Percentiles rank a stretch among this genome's conserved stretches.
Evolutionary conservation across 2,329 filamentous ascomycete species (phyloP).

Genomic region (Sporothrix brunneoviolacea): DNA sequence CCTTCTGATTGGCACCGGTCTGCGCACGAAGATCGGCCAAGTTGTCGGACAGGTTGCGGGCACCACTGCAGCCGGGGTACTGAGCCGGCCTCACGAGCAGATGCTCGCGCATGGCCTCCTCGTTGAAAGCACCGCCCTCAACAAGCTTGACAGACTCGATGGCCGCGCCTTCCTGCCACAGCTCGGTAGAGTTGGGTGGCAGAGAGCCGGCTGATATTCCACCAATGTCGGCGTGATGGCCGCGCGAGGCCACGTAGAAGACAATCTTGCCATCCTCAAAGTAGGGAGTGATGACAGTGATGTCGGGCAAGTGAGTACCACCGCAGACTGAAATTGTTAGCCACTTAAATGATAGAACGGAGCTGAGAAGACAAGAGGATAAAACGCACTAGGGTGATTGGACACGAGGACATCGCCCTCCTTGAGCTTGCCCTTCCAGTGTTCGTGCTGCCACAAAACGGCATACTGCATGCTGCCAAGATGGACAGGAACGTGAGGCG

Average conservation of each 20-base stretch:
- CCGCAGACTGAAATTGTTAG: constrained; percentile 33
- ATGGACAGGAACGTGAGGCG: constrained; percentile 74
- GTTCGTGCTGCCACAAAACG: constrained; percentile 67
- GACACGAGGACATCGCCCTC: constrained; percentile 75
- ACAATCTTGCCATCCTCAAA: constrained; percentile 53
- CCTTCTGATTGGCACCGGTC: constrained; percentile 68
- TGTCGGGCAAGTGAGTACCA: constrained; percentile 69
- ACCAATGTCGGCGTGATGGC: constrained; percentile 78
- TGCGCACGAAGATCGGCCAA: constrained; percentile 70
- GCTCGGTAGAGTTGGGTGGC: constrained; percentile 64
- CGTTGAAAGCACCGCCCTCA: constrained; percentile 68
- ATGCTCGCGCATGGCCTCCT: constrained; percentile 63
- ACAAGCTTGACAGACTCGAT: constrained; percentile 65
- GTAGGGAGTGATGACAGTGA: constrained; percentile 75
- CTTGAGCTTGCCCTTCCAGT: constrained; percentile 71
- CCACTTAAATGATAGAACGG: too few species aligned
- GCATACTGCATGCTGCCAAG: constrained; percentile 78
- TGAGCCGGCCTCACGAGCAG: constrained; percentile 60
- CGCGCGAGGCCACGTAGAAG: constrained; percentile 74
- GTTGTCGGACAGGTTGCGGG: constrained; percentile 64
- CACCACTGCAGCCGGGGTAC: constrained; percentile 62
- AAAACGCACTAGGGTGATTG: constrained; percentile 62
- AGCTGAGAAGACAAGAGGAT: too few species aligned
- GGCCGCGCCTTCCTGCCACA: constrained; percentile 58
- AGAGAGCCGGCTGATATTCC: constrained; percentile 76